Evolutionary conservation across 495 filamentous ascomycete species (phyloP).

Genomic region (Penicillium coprophilum): DNA sequence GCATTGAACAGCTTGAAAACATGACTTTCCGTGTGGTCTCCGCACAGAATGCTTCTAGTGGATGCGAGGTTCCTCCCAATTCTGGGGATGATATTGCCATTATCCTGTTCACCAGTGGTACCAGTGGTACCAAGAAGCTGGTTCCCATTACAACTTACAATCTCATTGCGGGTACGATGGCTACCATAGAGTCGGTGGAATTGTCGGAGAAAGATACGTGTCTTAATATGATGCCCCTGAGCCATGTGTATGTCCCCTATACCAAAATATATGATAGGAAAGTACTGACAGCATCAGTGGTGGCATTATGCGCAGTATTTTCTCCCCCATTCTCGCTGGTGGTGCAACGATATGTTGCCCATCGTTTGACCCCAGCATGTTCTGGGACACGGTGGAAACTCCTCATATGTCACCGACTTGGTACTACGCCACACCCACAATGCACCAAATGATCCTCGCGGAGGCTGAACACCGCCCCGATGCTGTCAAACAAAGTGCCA

Average conservation of each 20-base stretch:
- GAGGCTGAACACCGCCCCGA: constrained; percentile 29
- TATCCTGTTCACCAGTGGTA: constrained; percentile 48
- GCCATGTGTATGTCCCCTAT: constrained; percentile 40
- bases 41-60: not conserved
- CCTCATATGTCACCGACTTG: constrained; percentile 36
- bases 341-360: constrained; percentile 45
- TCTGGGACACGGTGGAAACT: constrained; percentile 47
- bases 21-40: constrained; percentile 21
- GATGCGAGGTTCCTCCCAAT: constrained; percentile 9
- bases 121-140: constrained; percentile 47
- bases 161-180: constrained; percentile 36
- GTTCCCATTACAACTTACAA: constrained; percentile 41
- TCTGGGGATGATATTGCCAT: constrained; percentile 36
- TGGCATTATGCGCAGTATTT: constrained; percentile 41
- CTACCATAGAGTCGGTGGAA: constrained; percentile 43
- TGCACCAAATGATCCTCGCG: constrained; percentile 45
- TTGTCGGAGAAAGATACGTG: constrained; percentile 36
- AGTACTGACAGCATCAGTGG: constrained; percentile 24
- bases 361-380: constrained; percentile 47
- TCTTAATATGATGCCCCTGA: constrained; percentile 50
- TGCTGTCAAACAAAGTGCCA: constrained; percentile 35
- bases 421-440: constrained; percentile 53
- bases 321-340: constrained; percentile 41
- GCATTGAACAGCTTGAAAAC: constrained; percentile 16
- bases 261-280: not conserved